Base-by-base conservation (phyloP, 148 eudicot genomes). In the Chenopodium album region DNA sequence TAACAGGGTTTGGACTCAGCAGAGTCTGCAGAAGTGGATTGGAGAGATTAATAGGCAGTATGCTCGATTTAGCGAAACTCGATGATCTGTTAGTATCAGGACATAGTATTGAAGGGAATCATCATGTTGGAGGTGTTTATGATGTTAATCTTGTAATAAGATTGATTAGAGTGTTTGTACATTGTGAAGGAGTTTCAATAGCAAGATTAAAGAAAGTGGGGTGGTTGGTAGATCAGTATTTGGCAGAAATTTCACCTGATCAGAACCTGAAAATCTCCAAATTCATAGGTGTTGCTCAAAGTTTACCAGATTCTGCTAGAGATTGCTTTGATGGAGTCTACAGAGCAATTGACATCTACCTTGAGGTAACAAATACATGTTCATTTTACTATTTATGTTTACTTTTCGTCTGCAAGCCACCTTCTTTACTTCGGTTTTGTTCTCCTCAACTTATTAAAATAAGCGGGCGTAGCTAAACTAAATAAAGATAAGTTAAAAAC, bases 321-420 rank as follows among this genome's bases (percentile, higher is more conserved):
- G 92, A 91, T 67, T 89, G 90, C 81, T 94, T 90, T 88, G 98
- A 94, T 89, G 92, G 91, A 23, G 92, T 92, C 70, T 91, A 91
- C 81, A 91, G 91, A 85, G 98, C 98, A 23, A 86, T 94, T 88
- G 97, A 94, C 80, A 92, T 91, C 88, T 94, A 89, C 86, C 94
- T 94, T 85, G 87, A 94, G 98, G 98, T 94, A 47, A 86, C 62
- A 16, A 56, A 14, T 14, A 2, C 62, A 17, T 56, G 22, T 56
- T 56, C 22, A 17, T 41, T 4, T 41, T 17, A 56, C 62, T 56
- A 56, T 56, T 12, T 4, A 17, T 56, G 22, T 56, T 56, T 17
- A 56, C 1, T 41, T 41, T 41, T 41, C 44, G 44, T 5, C 44
- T 41, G 44, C 44, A 41, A 41, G 44, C 44, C 44, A 41, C 44